Percentiles rank a stretch among this genome's conserved stretches.
Evolutionary conservation across 306 rosid species (phyloP).

Genomic region (Begonia masoniana): DNA sequence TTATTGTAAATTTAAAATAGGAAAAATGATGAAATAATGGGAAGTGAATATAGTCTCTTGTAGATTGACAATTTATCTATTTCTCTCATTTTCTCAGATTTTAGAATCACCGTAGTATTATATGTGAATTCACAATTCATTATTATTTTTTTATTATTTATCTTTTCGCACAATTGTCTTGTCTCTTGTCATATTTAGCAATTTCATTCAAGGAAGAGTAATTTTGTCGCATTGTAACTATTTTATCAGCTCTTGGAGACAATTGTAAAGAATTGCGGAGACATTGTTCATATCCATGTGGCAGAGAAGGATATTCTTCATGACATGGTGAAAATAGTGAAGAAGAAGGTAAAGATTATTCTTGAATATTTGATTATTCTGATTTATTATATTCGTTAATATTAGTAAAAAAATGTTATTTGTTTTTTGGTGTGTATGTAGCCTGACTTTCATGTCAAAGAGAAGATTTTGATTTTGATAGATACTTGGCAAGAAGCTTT

Average conservation of each 20-base stretch:
- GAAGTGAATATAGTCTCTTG: too few relatives aligned
- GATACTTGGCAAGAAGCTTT: constrained; percentile 99
- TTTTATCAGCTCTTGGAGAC: constrained; percentile 84
- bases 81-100: too few relatives aligned
- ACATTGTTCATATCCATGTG: constrained; percentile 93
- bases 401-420: constrained; percentile 17
- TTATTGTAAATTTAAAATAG: too few relatives aligned
- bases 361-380: constrained; percentile 13
- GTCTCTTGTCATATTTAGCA: too few relatives aligned
- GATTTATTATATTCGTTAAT: constrained; percentile 14
- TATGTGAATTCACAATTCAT: too few relatives aligned
- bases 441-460: constrained; percentile 81
- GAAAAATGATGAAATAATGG: too few relatives aligned
- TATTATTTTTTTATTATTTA: background rate
- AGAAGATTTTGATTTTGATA: constrained; percentile 76
- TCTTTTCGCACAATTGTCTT: background rate
- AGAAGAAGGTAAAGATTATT: constrained; percentile 58
- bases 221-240: too few relatives aligned
- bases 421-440: constrained; percentile 28
- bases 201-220: too few relatives aligned
- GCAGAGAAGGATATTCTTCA: constrained; percentile 92
- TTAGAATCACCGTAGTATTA: too few relatives aligned
- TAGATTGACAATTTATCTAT: too few relatives aligned
- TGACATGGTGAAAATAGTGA: constrained; percentile 85
- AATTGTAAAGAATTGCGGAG: constrained; percentile 88